phyloP scores from a whole-genome alignment of 768 basidiomycete species.

The Thelephora aurantiotincta region DNA sequence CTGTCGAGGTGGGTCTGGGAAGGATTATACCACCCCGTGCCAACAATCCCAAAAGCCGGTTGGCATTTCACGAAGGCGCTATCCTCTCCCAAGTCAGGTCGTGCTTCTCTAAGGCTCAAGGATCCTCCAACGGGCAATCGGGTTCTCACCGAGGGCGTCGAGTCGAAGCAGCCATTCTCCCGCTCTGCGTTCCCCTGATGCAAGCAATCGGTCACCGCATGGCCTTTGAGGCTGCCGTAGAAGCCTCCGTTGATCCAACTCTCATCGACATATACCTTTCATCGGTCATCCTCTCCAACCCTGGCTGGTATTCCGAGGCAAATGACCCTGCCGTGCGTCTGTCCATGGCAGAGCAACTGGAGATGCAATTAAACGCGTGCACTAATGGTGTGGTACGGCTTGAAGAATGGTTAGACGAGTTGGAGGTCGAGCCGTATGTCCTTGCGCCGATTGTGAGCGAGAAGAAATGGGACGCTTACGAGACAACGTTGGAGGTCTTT shows the following conservation, averaged over 20 bases:
- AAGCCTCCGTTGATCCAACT: conserved; percentile 11
- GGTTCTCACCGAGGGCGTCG: no score
- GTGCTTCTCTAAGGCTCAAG: no score
- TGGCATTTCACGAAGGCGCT: no score
- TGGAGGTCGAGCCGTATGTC: conserved; percentile 11
- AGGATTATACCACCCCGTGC: no score
- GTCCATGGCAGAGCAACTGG: no score
- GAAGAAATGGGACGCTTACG: conserved; percentile 8
- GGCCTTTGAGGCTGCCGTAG: conserved; percentile 20
- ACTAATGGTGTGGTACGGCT: no score
- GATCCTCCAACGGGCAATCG: no score
- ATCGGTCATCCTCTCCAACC: conserved; percentile 13
- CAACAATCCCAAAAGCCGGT: no score
- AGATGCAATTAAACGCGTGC: no score
- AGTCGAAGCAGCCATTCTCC: conserved; percentile 5
- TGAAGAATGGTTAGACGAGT: conserved; percentile 4
- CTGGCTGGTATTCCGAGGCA: conserved; percentile 20
- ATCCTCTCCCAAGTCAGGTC: no score
- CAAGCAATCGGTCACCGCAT: conserved; percentile 20
- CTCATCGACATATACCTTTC: conserved; percentile 17
- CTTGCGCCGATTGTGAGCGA: conserved; percentile 10
- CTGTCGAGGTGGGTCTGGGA: no score
- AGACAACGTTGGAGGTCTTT: not conserved
- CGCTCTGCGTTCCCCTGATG: conserved; percentile 10
- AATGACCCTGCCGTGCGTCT: no score